phyloP scores from a whole-genome alignment of 495 filamentous ascomycete genomes.

The Trichoderma gamsii region DNA sequence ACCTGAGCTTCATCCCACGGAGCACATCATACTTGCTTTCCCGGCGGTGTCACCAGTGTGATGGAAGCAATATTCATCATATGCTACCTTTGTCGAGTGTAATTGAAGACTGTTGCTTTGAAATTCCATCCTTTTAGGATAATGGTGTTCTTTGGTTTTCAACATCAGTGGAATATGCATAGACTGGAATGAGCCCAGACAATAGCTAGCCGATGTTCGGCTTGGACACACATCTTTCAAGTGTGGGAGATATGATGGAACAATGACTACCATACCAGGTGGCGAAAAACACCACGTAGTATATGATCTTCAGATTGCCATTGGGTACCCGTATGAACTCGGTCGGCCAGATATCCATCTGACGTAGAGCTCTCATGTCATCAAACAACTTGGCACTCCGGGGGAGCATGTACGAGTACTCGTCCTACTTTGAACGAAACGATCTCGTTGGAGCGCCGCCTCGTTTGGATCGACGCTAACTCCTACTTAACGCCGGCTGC shows the following conservation, averaged over 20 bases:
- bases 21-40: background rate
- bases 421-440: background rate
- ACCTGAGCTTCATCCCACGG: background rate
- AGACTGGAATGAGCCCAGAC: background rate
- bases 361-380: too few relatives aligned
- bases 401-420: background rate
- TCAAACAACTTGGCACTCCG: background rate
- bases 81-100: background rate
- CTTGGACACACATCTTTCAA: background rate
- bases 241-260: background rate
- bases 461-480: background rate
- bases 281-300: background rate
- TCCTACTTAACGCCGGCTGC: background rate
- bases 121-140: background rate
- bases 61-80: background rate
- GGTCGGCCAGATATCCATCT: too few relatives aligned
- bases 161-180: background rate
- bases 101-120: background rate
- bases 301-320: background rate
- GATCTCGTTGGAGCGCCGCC: conserved; percentile 1
- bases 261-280: background rate
- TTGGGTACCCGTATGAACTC: background rate
- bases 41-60: background rate
- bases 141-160: background rate
- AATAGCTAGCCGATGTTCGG: background rate